phyloP scores from a whole-genome alignment of 2,329 filamentous ascomycete genomes.

The Seiridium cupressi region DNA sequence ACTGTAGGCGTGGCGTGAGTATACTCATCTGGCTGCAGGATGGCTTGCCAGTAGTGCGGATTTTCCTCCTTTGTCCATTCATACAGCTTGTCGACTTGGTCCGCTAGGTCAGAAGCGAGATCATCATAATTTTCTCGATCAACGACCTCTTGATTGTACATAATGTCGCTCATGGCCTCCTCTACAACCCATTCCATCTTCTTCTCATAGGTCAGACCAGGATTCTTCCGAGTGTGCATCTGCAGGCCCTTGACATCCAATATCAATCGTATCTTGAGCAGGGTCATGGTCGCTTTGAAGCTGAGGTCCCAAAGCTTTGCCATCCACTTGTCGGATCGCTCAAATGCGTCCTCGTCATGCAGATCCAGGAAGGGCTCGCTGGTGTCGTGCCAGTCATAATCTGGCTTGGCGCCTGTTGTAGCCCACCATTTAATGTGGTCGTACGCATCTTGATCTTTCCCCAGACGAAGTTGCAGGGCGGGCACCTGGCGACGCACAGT shows the following conservation, averaged over 20 bases:
- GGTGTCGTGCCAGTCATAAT: constrained; percentile 33
- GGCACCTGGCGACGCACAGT: constrained; percentile 16
- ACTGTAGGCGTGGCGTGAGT: background rate
- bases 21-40: constrained; percentile 15
- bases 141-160: too few relatives aligned
- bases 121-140: constrained; percentile 3
- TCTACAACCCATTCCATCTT: too few relatives aligned
- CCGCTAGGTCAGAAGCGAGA: constrained; percentile 2
- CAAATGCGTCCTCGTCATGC: constrained; percentile 65
- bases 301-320: constrained; percentile 1
- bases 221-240: too few relatives aligned
- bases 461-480: constrained; percentile 16
- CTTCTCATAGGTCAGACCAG: too few relatives aligned
- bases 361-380: constrained; percentile 56
- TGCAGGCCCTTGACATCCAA: background rate
- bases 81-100: constrained; percentile 12
- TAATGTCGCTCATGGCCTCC: too few relatives aligned
- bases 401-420: background rate
- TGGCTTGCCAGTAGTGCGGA: constrained; percentile 16
- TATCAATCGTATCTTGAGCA: constrained; percentile 17
- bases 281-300: constrained; percentile 11
- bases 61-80: constrained; percentile 10
- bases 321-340: constrained; percentile 19
- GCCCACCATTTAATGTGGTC: constrained; percentile 21
- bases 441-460: constrained; percentile 22